Conservation (phyloP, 495 filamentous ascomycete species). For the Oidiodendron maius region DNA sequence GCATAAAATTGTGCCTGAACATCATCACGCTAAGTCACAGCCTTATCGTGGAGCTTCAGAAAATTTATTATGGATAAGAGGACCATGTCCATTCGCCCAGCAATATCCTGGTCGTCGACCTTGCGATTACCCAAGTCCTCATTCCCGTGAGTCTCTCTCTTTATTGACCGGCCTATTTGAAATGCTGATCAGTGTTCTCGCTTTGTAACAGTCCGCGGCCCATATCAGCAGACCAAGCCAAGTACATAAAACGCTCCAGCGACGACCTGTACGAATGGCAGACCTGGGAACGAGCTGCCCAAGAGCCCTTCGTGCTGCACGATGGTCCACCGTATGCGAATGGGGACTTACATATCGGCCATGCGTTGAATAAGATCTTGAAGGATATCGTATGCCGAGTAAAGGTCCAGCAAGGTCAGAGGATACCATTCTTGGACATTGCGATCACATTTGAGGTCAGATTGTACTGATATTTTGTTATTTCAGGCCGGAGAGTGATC, state of each 20-base stretch:
- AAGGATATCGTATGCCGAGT: slow-evolving; percentile 89
- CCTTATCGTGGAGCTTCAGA: not conserved
- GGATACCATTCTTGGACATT: no score
- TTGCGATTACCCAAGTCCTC: slow-evolving; percentile 53
- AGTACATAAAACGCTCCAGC: slow-evolving; percentile 72
- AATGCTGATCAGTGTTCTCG: slow-evolving; percentile 1
- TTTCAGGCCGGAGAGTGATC: slow-evolving; percentile 44
- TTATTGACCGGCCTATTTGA: not conserved
- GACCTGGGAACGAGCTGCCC: slow-evolving; percentile 47
- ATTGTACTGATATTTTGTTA: no score
- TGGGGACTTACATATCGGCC: slow-evolving; percentile 88
- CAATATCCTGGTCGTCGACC: slow-evolving; percentile 53
- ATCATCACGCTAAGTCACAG: not conserved
- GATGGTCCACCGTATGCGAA: slow-evolving; percentile 98
- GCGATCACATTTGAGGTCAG: no score
- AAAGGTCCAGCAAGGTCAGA: slow-evolving; percentile 62
- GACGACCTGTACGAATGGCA: slow-evolving; percentile 92
- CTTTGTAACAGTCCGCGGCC: slow-evolving; percentile 35
- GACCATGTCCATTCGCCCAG: slow-evolving; percentile 45
- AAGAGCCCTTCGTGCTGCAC: slow-evolving; percentile 71
- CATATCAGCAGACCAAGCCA: slow-evolving; percentile 41
- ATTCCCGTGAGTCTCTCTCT: slow-evolving; percentile 40
- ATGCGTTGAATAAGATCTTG: slow-evolving; percentile 94
- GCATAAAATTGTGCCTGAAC: slow-evolving; percentile 1
- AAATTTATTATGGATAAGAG: slow-evolving; percentile 12